Base-by-base conservation (phyloP, 2,329 filamentous ascomycete genomes). In the Ascochyta rabiei region DNA sequence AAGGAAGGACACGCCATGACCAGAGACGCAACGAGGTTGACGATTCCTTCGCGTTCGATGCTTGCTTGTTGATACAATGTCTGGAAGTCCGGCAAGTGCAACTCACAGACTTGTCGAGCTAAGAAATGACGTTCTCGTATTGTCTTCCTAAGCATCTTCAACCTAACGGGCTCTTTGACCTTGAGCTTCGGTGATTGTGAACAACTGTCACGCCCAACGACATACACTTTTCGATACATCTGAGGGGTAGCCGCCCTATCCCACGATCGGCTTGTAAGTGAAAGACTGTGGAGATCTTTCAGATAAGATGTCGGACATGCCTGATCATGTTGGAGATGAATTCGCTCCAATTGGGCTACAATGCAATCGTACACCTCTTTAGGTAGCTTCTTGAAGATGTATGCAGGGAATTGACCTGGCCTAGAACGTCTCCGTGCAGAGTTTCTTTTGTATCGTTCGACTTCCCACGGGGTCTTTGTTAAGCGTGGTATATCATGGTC, bases 1-100 rank as follows among this genome's bases (percentile, higher is more conserved):
- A 86, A 69, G 55, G 82, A 83, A 7, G 84, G 82, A 61, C 83
- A 86, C 2, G 80, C 79, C 79, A 84, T 84, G 28, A 86, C 81
- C 33, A 86, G 74, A 1, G 83, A 84, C 6, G 82, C 81, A 16
- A 85, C 69, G 16, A 81, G 55, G 53, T 84, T 80, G 38, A 81
- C 73, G 47, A 83, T 81, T 43, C 81, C 79, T 62, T 81, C 76
- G 64, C 76, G 76, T 53, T 78, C 77, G 24, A 76, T 77, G 43
- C 68, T 65, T 13, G 68, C 68, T 39, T 70, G 62, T n/a, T 73
- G 62, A 37, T 76, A 73, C 2, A 74, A 52, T 3, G 66, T 60
- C 35, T 83, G 77, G 45, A 82, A 72, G 39, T 82, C 79, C 2
- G 81, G 76, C 10, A 86, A 76, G 33, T 82, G 79, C 28, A 87